A percentile compares a stretch with the other conserved stretches of the same genome.
Evolutionary conservation across 1,284 basidiomycete genomes (phyloP).

Genomic region (Rhodotorula sp.): DNA sequence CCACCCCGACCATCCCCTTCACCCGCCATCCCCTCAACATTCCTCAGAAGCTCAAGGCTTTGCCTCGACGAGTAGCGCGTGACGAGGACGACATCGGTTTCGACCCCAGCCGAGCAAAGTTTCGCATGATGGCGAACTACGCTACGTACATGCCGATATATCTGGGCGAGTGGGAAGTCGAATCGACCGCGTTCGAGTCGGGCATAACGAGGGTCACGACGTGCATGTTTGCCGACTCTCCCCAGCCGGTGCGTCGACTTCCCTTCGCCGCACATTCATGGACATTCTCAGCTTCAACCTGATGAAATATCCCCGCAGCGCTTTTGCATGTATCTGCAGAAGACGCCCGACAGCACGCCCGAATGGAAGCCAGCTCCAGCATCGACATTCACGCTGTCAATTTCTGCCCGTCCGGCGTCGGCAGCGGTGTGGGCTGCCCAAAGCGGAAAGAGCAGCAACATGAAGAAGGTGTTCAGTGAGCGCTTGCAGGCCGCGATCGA

Average conservation of each 20-base stretch:
- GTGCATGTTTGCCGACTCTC: slow-evolving; percentile 18
- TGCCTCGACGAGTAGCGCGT: slow-evolving; percentile 13
- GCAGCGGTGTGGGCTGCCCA: not conserved
- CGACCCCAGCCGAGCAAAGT: slow-evolving; percentile 10
- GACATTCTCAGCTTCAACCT: too few relatives aligned
- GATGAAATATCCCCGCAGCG: too few relatives aligned
- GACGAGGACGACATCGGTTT: slow-evolving; percentile 8
- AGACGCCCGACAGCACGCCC: too few relatives aligned
- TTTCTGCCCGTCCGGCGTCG: slow-evolving; percentile 18
- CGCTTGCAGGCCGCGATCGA: slow-evolving; percentile 4
- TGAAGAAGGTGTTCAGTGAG: slow-evolving; percentile 10
- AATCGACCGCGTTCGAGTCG: not conserved
- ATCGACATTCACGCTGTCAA: not conserved
- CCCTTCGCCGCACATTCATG: not conserved
- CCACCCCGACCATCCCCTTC: slow-evolving; percentile 21
- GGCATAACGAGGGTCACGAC: slow-evolving; percentile 23
- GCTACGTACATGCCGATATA: slow-evolving; percentile 35
- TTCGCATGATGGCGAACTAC: slow-evolving; percentile 23
- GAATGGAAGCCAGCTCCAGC: too few relatives aligned
- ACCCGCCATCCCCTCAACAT: slow-evolving; percentile 23
- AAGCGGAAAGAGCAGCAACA: not conserved
- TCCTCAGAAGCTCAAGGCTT: slow-evolving; percentile 13
- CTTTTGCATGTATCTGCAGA: too few relatives aligned
- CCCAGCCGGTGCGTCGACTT: slow-evolving; percentile 4
- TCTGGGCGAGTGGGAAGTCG: slow-evolving; percentile 28